Percentiles rank a stretch among this genome's conserved stretches.
Evolutionary conservation across 1,284 basidiomycete species (phyloP).

Genomic region (Hypsizygus ulmarius): DNA sequence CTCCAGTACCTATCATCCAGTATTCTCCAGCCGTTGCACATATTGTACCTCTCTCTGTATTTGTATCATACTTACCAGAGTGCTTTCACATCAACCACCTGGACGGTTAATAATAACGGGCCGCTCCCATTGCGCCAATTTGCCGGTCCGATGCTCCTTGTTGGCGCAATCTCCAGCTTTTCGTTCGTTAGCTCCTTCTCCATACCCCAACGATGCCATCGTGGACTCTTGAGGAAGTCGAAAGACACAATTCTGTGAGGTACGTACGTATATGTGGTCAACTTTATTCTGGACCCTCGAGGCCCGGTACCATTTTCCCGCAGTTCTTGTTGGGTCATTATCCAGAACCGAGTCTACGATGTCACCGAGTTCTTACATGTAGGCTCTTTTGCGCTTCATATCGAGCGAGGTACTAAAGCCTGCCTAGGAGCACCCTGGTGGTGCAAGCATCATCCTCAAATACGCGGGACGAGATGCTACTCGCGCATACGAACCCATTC

Average conservation of each 20-base stretch:
- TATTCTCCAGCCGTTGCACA: too few relatives aligned
- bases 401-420: not conserved
- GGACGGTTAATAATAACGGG: too few relatives aligned
- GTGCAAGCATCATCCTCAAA: constrained; percentile 71
- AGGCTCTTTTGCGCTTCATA: constrained; percentile 19
- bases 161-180: not conserved
- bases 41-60: too few relatives aligned
- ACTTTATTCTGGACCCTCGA: not conserved
- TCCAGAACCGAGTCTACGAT: constrained; percentile 74
- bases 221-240: constrained; percentile 41
- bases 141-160: constrained; percentile 9
- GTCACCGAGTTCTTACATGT: constrained; percentile 83
- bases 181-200: constrained; percentile 8
- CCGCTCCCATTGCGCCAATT: not conserved
- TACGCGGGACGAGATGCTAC: constrained; percentile 83
- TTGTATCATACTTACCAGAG: too few relatives aligned
- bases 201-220: constrained; percentile 25
- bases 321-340: constrained; percentile 89
- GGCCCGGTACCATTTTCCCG: constrained; percentile 8
- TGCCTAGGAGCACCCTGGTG: constrained; percentile 77
- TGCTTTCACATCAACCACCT: too few relatives aligned
- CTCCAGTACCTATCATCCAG: too few relatives aligned
- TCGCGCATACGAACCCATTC: constrained; percentile 67
- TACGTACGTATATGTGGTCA: constrained; percentile 31
- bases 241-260: constrained; percentile 53